Evolutionary conservation across 1,284 basidiomycete genomes (phyloP).

Genomic region (Porodaedalea pini): DNA sequence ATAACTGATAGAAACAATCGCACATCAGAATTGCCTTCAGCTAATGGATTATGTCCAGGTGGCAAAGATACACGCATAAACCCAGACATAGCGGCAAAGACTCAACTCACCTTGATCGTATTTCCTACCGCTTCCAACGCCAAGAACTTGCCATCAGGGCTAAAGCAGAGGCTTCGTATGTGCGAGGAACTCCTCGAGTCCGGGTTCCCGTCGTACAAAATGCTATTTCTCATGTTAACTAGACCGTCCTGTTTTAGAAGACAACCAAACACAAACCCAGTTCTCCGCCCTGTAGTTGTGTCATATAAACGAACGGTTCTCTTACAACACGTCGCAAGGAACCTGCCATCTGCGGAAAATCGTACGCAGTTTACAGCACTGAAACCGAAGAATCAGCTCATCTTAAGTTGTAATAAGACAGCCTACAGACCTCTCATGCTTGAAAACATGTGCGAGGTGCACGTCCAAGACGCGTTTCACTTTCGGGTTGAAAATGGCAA

Average conservation of each 20-base stretch:
- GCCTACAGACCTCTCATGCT: slow-evolving; percentile 79
- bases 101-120: slow-evolving; percentile 63
- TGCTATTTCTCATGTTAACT: slow-evolving; percentile 37
- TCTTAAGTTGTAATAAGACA: slow-evolving; percentile 14
- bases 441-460: slow-evolving; percentile 80
- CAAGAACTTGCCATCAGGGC: slow-evolving; percentile 75
- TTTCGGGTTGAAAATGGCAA: slow-evolving; percentile 89
- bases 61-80: neutral
- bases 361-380: slow-evolving; percentile 80
- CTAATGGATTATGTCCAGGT: no score
- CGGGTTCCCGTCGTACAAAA: slow-evolving; percentile 64
- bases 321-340: slow-evolving; percentile 76
- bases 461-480: slow-evolving; percentile 83
- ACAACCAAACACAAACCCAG: slow-evolving; percentile 38
- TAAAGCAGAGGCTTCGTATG: slow-evolving; percentile 82
- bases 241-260: neutral
- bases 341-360: slow-evolving; percentile 76
- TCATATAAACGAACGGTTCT: slow-evolving; percentile 74
- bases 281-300: slow-evolving; percentile 64
- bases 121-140: slow-evolving; percentile 84
- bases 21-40: no score
- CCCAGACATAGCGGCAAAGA: slow-evolving; percentile 7
- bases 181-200: slow-evolving; percentile 71
- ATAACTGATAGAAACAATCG: slow-evolving; percentile 54
- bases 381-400: neutral